Percentiles rank a stretch among this genome's conserved stretches.
Conservation (phyloP, 768 basidiomycete species). For the Leccinellum albellum region DNA sequence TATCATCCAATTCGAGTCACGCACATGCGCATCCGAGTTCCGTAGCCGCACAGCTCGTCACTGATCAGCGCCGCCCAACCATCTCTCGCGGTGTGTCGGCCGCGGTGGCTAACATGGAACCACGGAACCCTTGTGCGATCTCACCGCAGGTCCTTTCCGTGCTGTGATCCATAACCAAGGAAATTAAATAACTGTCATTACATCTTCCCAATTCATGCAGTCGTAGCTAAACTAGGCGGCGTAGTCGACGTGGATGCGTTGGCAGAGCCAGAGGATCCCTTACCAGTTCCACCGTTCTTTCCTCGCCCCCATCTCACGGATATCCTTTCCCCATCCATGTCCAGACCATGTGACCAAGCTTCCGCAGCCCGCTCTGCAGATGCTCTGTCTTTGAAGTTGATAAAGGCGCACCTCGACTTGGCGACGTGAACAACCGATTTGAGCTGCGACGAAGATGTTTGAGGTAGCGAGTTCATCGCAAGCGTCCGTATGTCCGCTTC, state of each 20-base stretch:
- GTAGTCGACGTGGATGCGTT: neutral
- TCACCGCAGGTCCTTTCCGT: neutral
- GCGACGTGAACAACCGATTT: constrained; percentile 84
- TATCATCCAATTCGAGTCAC: constrained; percentile 45
- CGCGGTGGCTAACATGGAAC: neutral
- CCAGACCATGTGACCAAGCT: constrained; percentile 87
- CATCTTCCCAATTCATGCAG: constrained; percentile 9
- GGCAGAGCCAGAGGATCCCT: constrained; percentile 24
- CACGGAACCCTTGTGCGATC: neutral
- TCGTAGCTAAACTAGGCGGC: constrained; percentile 2
- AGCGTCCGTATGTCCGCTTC: constrained; percentile 72
- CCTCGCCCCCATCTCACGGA: constrained; percentile 89
- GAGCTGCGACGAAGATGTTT: constrained; percentile 58
- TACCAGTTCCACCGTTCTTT: constrained; percentile 38
- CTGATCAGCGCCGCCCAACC: neutral
- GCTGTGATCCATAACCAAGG: neutral
- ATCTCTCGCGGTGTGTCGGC: neutral
- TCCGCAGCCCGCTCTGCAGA: constrained; percentile 87
- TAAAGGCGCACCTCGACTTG: constrained; percentile 83
- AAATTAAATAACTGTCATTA: neutral
- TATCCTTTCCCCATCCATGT: constrained; percentile 72
- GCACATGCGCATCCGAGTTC: constrained; percentile 41
- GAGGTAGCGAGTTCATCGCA: constrained; percentile 65
- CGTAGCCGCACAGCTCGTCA: neutral
- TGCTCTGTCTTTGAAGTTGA: constrained; percentile 82